Conservation (phyloP, 1,284 basidiomycete species). For the Termitomyces sp. region DNA sequence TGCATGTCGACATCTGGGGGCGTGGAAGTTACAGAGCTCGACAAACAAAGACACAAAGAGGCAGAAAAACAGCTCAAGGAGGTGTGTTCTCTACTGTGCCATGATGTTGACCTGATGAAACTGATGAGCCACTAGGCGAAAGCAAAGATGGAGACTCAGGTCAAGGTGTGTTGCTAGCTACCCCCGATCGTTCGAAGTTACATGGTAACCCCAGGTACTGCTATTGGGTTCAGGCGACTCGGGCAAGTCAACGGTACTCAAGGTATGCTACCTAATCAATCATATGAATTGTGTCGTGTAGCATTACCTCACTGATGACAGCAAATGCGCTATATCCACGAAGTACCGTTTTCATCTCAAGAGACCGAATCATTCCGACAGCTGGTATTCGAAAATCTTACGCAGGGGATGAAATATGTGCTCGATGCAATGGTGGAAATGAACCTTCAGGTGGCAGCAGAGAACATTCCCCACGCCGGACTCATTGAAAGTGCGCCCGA, state of each 20-base stretch:
- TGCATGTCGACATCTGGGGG: constrained; percentile 63
- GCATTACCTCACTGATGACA: constrained; percentile 23
- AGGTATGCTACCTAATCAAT: constrained; percentile 41
- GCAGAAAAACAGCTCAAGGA: constrained; percentile 51
- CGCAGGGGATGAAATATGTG: constrained; percentile 76
- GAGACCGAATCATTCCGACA: constrained; percentile 82
- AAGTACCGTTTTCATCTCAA: constrained; percentile 66
- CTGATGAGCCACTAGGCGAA: constrained; percentile 30
- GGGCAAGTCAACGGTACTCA: constrained; percentile 89
- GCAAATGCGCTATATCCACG: constrained; percentile 90
- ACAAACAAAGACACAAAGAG: constrained; percentile 58
- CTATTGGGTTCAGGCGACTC: constrained; percentile 91
- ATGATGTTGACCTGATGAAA: background rate
- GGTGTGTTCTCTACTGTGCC: constrained; percentile 32
- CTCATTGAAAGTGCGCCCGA: constrained; percentile 67
- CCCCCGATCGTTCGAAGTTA: constrained; percentile 3
- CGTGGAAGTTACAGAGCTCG: constrained; percentile 55
- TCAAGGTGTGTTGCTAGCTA: constrained; percentile 59
- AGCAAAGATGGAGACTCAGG: constrained; percentile 63
- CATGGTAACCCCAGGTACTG: constrained; percentile 52
- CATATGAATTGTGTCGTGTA: background rate
- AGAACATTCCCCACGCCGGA: constrained; percentile 52
- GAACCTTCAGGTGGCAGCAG: constrained; percentile 64
- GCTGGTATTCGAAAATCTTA: constrained; percentile 88
- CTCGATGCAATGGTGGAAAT: constrained; percentile 89